A percentile compares a stretch with the other conserved stretches of the same genome.
These are phyloP conservation scores for Quercus phellos DNA, from an alignment of 331 rosid species.

Conservation along the genomic window DNA sequence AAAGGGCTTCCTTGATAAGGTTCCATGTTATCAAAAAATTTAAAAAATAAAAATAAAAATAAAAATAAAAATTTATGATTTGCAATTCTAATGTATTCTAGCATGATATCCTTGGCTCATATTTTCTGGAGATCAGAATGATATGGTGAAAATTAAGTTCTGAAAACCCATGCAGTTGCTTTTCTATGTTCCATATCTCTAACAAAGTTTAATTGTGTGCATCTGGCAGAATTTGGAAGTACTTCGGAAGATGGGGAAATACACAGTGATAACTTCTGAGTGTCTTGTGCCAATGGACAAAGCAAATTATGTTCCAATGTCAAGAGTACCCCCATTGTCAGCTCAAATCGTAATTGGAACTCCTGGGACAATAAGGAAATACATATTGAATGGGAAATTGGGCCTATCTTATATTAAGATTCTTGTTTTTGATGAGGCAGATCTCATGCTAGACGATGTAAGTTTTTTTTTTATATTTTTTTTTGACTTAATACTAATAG, in stretches of 20 bases:
- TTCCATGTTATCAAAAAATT: no score
- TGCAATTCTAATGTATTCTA: neutral
- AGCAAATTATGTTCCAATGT: conserved; percentile 27
- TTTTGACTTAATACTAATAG: no score
- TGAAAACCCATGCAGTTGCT: neutral
- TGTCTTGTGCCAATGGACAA: conserved; percentile 65
- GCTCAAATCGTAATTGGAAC: conserved; percentile 88
- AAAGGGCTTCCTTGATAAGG: no score
- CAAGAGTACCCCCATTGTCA: conserved; percentile 45
- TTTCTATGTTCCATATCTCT: neutral
- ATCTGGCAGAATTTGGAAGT: conserved; percentile 67
- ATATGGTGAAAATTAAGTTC: neutral
- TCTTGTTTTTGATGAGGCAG: conserved; percentile 94
- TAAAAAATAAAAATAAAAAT: no score
- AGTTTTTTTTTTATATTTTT: neutral
- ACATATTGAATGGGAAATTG: conserved; percentile 55
- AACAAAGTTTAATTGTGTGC: neutral
- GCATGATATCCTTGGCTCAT: neutral
- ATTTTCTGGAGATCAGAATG: neutral
- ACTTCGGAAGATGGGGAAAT: conserved; percentile 78
- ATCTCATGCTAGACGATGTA: conserved; percentile 87
- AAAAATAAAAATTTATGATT: neutral
- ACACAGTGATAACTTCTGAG: conserved; percentile 69
- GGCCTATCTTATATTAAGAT: conserved; percentile 44
- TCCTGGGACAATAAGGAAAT: conserved; percentile 77